phyloP scores from a whole-genome alignment of 2,329 filamentous ascomycete species.

The Calonectria montana region DNA sequence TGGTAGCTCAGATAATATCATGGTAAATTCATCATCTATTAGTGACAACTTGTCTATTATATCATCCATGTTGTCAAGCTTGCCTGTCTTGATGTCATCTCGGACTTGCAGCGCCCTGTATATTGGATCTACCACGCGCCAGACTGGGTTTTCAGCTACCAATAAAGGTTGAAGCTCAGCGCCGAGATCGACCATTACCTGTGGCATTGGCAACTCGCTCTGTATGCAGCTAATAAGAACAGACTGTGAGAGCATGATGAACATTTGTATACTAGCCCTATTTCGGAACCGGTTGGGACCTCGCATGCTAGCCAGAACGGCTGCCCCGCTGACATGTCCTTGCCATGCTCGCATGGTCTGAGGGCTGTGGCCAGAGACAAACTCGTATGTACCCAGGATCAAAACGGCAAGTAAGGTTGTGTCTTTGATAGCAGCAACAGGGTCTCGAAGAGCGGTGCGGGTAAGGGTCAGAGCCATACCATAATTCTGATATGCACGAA shows the following conservation, averaged over 20 bases:
- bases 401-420: constrained; percentile 65
- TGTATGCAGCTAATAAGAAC: constrained; percentile 65
- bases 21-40: constrained; percentile 57
- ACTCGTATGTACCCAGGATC: constrained; percentile 66
- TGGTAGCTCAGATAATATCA: constrained; percentile 52
- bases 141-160: constrained; percentile 52
- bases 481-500: constrained; percentile 62
- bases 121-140: constrained; percentile 57
- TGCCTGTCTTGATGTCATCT: constrained; percentile 56
- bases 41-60: constrained; percentile 51
- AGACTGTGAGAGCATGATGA: constrained; percentile 64
- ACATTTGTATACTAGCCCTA: constrained; percentile 61
- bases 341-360: constrained; percentile 64
- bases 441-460: constrained; percentile 60
- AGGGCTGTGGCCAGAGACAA: constrained; percentile 59
- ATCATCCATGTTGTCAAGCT: constrained; percentile 49
- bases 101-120: constrained; percentile 59
- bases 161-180: constrained; percentile 52
- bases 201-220: constrained; percentile 59
- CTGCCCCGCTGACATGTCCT: constrained; percentile 64
- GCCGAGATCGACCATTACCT: constrained; percentile 59
- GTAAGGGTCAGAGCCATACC: constrained; percentile 62
- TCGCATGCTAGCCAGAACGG: constrained; percentile 61
- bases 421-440: constrained; percentile 57
- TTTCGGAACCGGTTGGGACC: constrained; percentile 60